These are phyloP conservation scores for Scytalidium lignicola DNA, from an alignment of 2,329 filamentous ascomycete genomes.

Conservation along the genomic window DNA sequence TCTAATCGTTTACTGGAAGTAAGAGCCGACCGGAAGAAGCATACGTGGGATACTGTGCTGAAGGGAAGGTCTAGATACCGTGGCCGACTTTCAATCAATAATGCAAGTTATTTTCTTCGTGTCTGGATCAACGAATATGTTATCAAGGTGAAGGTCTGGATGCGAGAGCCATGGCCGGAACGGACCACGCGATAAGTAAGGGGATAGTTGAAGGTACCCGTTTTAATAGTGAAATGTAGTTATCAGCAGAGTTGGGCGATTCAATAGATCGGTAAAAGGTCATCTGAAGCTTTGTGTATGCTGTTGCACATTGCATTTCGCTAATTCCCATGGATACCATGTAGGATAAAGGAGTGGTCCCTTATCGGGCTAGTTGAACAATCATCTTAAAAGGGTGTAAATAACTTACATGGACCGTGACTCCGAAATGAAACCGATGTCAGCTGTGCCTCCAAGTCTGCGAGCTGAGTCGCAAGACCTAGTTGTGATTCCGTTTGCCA, in stretches of 20 bases:
- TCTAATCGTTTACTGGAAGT: neutral
- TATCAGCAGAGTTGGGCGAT: slow-evolving; percentile 10
- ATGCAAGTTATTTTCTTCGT: slow-evolving; percentile 31
- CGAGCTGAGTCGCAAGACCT: slow-evolving; percentile 20
- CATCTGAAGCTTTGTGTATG: slow-evolving; percentile 9
- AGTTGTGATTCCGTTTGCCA: slow-evolving; percentile 22
- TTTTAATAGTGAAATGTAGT: slow-evolving; percentile 15
- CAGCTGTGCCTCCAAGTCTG: slow-evolving; percentile 24
- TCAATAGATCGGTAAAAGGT: slow-evolving; percentile 9
- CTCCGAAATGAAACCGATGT: slow-evolving; percentile 17
- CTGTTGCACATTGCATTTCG: slow-evolving; percentile 13
- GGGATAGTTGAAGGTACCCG: slow-evolving; percentile 11
- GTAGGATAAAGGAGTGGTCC: slow-evolving; percentile 12
- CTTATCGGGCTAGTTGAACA: slow-evolving; percentile 9
- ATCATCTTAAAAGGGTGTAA: slow-evolving; percentile 4
- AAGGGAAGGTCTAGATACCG: slow-evolving; percentile 10
- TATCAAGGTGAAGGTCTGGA: slow-evolving; percentile 35
- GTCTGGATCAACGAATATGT: slow-evolving; percentile 35
- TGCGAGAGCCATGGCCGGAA: slow-evolving; percentile 27
- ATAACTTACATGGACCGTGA: slow-evolving; percentile 19
- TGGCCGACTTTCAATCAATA: slow-evolving; percentile 34
- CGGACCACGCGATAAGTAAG: slow-evolving; percentile 8
- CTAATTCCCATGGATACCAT: slow-evolving; percentile 12
- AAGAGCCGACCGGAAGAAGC: slow-evolving; percentile 7
- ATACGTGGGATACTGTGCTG: slow-evolving; percentile 10